phyloP scores from a whole-genome alignment of 495 filamentous ascomycete species.

The Neurospora pannonica region DNA sequence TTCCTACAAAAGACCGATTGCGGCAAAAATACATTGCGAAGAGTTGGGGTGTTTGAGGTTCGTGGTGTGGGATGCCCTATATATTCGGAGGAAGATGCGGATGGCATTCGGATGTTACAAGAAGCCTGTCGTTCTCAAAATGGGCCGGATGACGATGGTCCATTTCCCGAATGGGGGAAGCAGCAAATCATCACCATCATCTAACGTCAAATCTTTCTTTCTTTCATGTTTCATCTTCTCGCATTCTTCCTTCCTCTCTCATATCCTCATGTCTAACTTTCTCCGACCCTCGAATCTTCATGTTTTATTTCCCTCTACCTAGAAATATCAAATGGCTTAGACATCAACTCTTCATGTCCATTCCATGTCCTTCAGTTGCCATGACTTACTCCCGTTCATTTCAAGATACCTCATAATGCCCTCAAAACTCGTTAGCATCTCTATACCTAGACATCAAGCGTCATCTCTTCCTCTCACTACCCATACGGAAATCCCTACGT shows the following conservation, averaged over 20 bases:
- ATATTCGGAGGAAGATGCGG: background rate
- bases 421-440: background rate
- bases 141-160: background rate
- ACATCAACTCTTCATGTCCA: background rate
- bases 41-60: background rate
- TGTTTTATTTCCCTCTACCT: background rate
- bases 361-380: background rate
- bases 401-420: background rate
- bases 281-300: background rate
- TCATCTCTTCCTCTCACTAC: too few relatives aligned
- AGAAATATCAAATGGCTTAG: background rate
- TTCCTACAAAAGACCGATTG: background rate
- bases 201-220: background rate
- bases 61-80: too few relatives aligned
- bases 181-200: background rate
- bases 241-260: background rate
- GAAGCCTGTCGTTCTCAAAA: background rate
- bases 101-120: background rate
- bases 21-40: background rate
- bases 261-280: too few relatives aligned
- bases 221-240: background rate
- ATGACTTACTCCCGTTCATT: background rate
- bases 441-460: too few relatives aligned
- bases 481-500: too few relatives aligned
- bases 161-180: background rate